A percentile compares a stretch with the other conserved stretches of the same genome.
Evolutionary conservation across 2,329 filamentous ascomycete species (phyloP).

Genomic region (Parastagonospora nodorum): DNA sequence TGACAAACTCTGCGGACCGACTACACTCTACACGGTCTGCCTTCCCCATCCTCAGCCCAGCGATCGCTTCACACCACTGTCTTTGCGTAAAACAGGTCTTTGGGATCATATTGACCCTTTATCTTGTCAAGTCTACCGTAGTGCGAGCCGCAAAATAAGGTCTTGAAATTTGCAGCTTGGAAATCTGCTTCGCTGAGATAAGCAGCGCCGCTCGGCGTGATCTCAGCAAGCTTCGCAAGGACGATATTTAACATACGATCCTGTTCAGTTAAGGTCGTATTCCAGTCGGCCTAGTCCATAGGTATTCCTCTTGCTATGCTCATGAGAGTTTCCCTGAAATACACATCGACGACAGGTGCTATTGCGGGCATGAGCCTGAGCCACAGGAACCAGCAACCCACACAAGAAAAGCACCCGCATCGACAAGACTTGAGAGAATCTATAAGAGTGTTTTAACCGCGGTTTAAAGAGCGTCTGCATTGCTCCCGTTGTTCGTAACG

Average conservation of each 20-base stretch:
- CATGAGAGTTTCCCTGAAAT: conserved; percentile 1
- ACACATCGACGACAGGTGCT: conserved; percentile 1
- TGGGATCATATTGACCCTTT: conserved; percentile 17
- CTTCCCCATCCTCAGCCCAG: conserved; percentile 9
- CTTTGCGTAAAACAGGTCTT: conserved; percentile 12
- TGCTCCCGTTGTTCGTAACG: background rate
- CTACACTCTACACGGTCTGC: conserved; percentile 12
- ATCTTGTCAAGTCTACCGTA: conserved; percentile 5
- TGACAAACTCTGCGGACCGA: background rate
- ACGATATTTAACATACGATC: background rate
- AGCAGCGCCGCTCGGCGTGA: conserved; percentile 13
- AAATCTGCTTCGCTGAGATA: conserved; percentile 8
- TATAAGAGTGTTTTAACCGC: conserved; percentile 1
- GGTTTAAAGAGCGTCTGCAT: conserved; percentile 1
- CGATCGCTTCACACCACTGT: conserved; percentile 20
- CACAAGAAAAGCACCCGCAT: background rate
- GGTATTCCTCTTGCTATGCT: background rate
- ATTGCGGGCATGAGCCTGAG: conserved; percentile 3
- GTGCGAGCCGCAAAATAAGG: conserved; percentile 1
- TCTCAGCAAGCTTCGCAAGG: background rate
- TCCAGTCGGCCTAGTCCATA: background rate
- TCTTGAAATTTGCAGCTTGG: background rate
- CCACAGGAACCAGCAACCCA: conserved; percentile 1
- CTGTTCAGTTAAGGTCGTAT: background rate
- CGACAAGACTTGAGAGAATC: background rate